These are phyloP conservation scores for Calonectria fujianensis DNA, from an alignment of 2,329 filamentous ascomycete genomes.

Conservation along the genomic window DNA sequence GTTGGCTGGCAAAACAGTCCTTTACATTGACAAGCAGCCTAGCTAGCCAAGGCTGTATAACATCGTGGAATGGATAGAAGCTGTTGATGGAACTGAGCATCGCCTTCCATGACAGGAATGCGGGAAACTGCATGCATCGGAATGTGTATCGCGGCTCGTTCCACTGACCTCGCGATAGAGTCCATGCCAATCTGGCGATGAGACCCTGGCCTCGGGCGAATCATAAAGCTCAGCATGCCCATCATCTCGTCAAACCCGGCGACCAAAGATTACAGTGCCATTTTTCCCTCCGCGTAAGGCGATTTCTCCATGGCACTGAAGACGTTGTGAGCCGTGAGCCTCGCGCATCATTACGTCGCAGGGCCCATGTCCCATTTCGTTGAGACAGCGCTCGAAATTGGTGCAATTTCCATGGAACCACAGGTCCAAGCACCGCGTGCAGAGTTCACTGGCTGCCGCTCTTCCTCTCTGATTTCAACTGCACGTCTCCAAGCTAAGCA, in stretches of 20 bases:
- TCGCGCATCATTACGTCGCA: slow-evolving; percentile 23
- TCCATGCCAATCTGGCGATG: slow-evolving; percentile 11
- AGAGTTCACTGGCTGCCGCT: slow-evolving; percentile 21
- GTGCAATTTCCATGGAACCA: slow-evolving; percentile 36
- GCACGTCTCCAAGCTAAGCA: slow-evolving; percentile 4
- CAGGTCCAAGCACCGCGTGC: slow-evolving; percentile 9
- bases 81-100: neutral
- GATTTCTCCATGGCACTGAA: neutral
- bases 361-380: slow-evolving; percentile 27
- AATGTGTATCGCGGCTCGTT: slow-evolving; percentile 14
- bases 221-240: neutral
- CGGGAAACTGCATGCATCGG: slow-evolving; percentile 8
- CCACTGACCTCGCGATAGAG: neutral
- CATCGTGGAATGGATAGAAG: slow-evolving; percentile 21
- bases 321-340: slow-evolving; percentile 18
- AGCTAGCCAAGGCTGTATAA: neutral
- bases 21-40: neutral
- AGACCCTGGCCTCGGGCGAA: neutral
- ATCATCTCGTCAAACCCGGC: slow-evolving; percentile 17
- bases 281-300: slow-evolving; percentile 14
- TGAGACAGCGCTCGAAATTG: slow-evolving; percentile 33
- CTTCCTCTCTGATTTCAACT: neutral
- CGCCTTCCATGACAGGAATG: slow-evolving; percentile 24
- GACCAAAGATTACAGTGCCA: slow-evolving; percentile 7
- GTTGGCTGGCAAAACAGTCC: neutral